A percentile compares a stretch with the other conserved stretches of the same genome.
Evolutionary conservation across 2,329 filamentous ascomycete species (phyloP).

Genomic region (Diplocarpon mali): DNA sequence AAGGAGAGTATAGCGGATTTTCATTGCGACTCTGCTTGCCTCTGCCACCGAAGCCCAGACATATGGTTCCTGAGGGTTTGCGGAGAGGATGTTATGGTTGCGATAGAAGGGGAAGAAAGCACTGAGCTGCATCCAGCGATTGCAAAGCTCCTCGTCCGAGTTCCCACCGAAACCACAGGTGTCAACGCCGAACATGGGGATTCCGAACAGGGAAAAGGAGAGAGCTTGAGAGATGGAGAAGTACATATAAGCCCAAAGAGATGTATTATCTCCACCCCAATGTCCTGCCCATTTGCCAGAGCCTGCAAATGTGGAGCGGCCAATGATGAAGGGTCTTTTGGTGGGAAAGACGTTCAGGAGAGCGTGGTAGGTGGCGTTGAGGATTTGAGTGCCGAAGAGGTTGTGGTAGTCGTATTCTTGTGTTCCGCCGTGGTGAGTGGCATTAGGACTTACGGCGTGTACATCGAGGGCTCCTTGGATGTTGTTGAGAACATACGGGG

Average conservation of each 20-base stretch:
- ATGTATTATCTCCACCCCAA: constrained; percentile 70
- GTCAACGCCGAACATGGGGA: constrained; percentile 67
- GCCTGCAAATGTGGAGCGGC: constrained; percentile 70
- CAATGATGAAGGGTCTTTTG: constrained; percentile 75
- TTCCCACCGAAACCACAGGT: constrained; percentile 63
- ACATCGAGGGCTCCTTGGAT: constrained; percentile 61
- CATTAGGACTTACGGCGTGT: constrained; percentile 65
- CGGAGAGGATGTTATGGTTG: constrained; percentile 58
- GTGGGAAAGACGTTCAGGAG: constrained; percentile 32
- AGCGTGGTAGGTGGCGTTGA: constrained; percentile 57
- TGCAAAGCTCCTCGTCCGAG: constrained; percentile 57
- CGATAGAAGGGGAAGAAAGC: constrained; percentile 73
- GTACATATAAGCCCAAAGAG: constrained; percentile 62
- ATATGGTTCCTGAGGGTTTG: constrained; percentile 60
- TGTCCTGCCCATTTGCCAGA: constrained; percentile 67
- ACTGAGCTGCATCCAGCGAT: constrained; percentile 60
- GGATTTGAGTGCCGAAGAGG: constrained; percentile 62
- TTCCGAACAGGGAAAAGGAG: constrained; percentile 61
- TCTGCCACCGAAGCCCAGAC: constrained; percentile 54
- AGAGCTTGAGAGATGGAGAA: constrained; percentile 70
- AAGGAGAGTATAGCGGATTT: constrained; percentile 57
- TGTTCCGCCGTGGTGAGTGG: constrained; percentile 62
- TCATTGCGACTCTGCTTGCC: constrained; percentile 55
- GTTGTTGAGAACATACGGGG: constrained; percentile 68
- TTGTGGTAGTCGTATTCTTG: constrained; percentile 79